Evolutionary conservation across 2,329 filamentous ascomycete species (phyloP), one percentile per base, ranked within the genome.

Genomic region (Teratosphaeria gauchensis): DNA sequence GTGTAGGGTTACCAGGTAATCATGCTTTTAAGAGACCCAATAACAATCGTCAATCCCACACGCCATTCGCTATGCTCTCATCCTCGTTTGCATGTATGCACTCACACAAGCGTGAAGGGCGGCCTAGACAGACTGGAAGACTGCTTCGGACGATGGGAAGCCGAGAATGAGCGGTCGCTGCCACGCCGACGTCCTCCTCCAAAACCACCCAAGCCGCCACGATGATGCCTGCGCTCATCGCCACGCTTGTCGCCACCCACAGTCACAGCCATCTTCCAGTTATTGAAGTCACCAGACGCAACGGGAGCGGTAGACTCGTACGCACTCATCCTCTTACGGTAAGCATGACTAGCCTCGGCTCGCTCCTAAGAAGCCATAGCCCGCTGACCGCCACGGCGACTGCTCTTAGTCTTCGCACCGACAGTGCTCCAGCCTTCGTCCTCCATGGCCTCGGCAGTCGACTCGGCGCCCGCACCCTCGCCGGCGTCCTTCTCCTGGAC

Each of bases 371-470:
- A 80, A 60, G 78, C 78, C 63, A 80, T 72, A 42, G 77, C 77
- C 53, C 78, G 74, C 56, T 73, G 66, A 56, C 74, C 73, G 51
- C 69, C 72, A 62, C 76, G 74, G 61, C 70, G 72, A 61, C 72
- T 74, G 64, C 73, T 77, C 71, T 78, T 78, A 35, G 71, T 68
- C 62, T 78, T 75, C 55, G 76, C 74, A 33, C 76, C 71, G 53
- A 82, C 79, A 46, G 78, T 81, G 66, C 75, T 79, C 78, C 79
- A 82, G 63, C 79, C 79, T 56, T 81, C 79, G 9, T 80, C 78
- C 56, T 81, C 78, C 53, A 80, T 68, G 14, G 67, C 66, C 66
- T 80, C 74, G 19, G 78, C 75, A 32, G 77, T 78, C 48, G 72
- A 69, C 38, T 73, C 72, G 33, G 61, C 64, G 61, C 70, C 65